These are phyloP conservation scores for Amylostereum chailletii DNA, from an alignment of 1,284 basidiomycete species.

Conservation along the genomic window DNA sequence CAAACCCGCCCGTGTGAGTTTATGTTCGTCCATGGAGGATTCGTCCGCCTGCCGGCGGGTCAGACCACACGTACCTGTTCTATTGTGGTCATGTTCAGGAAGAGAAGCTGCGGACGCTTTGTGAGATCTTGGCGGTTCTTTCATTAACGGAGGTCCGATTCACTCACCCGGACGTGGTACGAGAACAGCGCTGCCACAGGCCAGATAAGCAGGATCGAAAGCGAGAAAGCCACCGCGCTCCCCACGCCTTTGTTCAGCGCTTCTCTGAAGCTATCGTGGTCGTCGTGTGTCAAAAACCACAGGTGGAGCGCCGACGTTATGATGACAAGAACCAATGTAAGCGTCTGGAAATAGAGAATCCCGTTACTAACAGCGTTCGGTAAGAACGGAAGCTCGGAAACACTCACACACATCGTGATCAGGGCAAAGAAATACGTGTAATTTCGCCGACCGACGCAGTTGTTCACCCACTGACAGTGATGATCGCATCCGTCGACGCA, in stretches of 20 bases:
- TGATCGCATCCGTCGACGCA: conserved; percentile 89
- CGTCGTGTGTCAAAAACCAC: conserved; percentile 51
- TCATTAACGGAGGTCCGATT: not conserved
- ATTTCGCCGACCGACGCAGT: conserved; percentile 86
- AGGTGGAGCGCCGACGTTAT: conserved; percentile 79
- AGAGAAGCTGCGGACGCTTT: conserved; percentile 45
- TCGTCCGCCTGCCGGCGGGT: not conserved
- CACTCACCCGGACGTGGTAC: conserved; percentile 79
- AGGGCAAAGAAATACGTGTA: conserved; percentile 86
- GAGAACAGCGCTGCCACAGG: conserved; percentile 70
- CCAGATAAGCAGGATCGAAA: conserved; percentile 68
- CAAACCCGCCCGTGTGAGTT: not conserved
- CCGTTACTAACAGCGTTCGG: conserved; percentile 6
- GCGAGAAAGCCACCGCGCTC: conserved; percentile 68
- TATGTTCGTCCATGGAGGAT: not conserved
- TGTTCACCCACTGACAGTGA: conserved; percentile 93
- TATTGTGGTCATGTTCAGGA: conserved; percentile 85
- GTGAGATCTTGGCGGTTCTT: conserved; percentile 4
- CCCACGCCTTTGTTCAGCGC: conserved; percentile 59
- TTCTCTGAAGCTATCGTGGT: conserved; percentile 42
- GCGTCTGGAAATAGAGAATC: conserved; percentile 33
- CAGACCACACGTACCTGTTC: conserved; percentile 62
- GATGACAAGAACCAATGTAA: conserved; percentile 67
- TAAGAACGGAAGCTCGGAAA: conserved; percentile 5
- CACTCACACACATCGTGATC: conserved; percentile 62